Conservation (phyloP, 805 yeast genomes). For the Komagataella populi region DNA sequence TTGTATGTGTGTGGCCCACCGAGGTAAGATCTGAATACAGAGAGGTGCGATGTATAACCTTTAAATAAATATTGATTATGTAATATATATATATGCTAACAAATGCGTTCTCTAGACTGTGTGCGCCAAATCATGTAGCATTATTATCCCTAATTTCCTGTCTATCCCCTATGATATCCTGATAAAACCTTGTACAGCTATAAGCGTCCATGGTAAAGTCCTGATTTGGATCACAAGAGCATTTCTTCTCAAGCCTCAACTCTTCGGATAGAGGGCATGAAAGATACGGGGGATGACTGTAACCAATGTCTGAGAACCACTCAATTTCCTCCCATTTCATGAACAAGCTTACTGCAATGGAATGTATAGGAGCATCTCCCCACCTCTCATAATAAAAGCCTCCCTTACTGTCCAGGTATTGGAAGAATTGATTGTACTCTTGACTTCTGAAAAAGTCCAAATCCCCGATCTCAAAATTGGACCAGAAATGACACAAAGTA, state of each 20-base stretch:
- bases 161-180: conserved; percentile 1
- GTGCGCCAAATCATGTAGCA: not conserved
- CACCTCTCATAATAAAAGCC: conserved; percentile 83
- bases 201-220: conserved; percentile 11
- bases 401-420: conserved; percentile 50
- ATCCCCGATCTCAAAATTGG: conserved; percentile 65
- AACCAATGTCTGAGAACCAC: conserved; percentile 20
- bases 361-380: conserved; percentile 64
- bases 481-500: conserved; percentile 75
- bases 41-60: not conserved
- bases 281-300: conserved; percentile 18
- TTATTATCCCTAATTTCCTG: not conserved
- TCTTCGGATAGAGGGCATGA: conserved; percentile 17
- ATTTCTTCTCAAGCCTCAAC: conserved; percentile 8
- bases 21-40: not conserved
- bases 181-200: conserved; percentile 4
- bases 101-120: not conserved
- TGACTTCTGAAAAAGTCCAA: conserved; percentile 48
- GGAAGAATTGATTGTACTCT: conserved; percentile 45
- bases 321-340: conserved; percentile 12
- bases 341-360: conserved; percentile 26
- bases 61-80: not conserved
- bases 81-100: not conserved
- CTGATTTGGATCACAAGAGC: conserved; percentile 16
- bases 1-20: conserved; percentile 7